Percentiles rank a stretch among this genome's conserved stretches.
Evolutionary conservation across 164 flowering plant species (phyloP).

Genomic region (Protea cynaroides): DNA sequence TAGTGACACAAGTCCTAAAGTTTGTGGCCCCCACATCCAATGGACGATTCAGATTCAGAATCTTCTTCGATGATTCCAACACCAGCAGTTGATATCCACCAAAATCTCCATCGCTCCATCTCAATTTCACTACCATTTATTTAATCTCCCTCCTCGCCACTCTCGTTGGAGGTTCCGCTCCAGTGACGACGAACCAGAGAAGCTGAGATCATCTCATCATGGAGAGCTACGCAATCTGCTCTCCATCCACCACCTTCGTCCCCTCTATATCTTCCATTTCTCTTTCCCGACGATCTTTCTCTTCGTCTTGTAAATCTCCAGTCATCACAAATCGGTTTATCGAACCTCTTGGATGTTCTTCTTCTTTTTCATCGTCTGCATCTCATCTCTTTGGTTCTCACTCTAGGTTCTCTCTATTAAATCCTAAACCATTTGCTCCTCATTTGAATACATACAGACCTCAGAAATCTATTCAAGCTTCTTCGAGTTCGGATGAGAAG

Average conservation of each 20-base stretch:
- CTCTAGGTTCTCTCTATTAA: constrained; percentile 10
- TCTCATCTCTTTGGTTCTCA: constrained; percentile 11
- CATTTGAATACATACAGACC: constrained; percentile 3
- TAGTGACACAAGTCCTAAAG: no score
- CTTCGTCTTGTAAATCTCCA: constrained; percentile 19
- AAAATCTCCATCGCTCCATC: no score
- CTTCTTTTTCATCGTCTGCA: neutral
- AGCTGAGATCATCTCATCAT: constrained; percentile 10
- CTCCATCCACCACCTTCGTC: constrained; percentile 15
- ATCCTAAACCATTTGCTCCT: constrained; percentile 9
- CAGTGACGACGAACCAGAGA: neutral
- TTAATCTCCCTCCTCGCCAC: no score
- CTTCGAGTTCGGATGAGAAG: constrained; percentile 11
- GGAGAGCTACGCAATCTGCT: constrained; percentile 37
- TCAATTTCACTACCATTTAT: no score
- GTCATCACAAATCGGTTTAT: constrained; percentile 4
- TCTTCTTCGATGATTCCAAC: no score
- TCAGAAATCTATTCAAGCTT: constrained; percentile 1
- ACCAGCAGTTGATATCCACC: no score
- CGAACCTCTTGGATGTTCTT: constrained; percentile 9
- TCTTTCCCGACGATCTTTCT: constrained; percentile 15
- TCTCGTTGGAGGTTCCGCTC: neutral
- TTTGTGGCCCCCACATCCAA: no score
- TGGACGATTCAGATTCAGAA: no score
- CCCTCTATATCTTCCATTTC: no score